Percentiles rank a stretch among this genome's conserved stretches.
Evolutionary conservation across 495 filamentous ascomycete genomes (phyloP).

Genomic region (Hamigera avellanea): DNA sequence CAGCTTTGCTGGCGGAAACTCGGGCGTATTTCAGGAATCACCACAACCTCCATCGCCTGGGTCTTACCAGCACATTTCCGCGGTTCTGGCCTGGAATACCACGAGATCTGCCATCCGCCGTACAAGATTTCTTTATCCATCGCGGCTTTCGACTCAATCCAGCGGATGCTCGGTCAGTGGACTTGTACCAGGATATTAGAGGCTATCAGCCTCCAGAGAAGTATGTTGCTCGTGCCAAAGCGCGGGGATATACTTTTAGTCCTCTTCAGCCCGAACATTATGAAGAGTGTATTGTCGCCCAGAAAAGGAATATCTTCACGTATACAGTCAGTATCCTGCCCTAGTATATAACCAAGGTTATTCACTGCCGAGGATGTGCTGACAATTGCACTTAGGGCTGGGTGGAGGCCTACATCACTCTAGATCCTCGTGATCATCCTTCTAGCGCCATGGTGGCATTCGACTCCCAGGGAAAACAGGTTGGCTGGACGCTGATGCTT

Average conservation of each 20-base stretch:
- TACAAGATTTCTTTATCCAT: conserved; percentile 32
- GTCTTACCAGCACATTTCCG: conserved; percentile 34
- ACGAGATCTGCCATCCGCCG: conserved; percentile 20
- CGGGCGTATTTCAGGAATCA: conserved; percentile 17
- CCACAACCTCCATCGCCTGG: conserved; percentile 13
- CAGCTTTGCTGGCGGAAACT: conserved; percentile 23
- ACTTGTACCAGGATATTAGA: conserved; percentile 32
- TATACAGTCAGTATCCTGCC: conserved; percentile 18
- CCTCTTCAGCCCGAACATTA: conserved; percentile 26
- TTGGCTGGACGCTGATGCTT: conserved; percentile 41
- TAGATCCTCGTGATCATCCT: conserved; percentile 28
- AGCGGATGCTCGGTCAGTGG: conserved; percentile 19
- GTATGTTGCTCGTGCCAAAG: conserved; percentile 22
- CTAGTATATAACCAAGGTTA: not conserved
- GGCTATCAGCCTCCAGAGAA: conserved; percentile 23
- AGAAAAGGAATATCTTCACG: conserved; percentile 30
- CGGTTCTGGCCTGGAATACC: conserved; percentile 39
- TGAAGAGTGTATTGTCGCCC: conserved; percentile 32
- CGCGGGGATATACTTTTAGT: conserved; percentile 27
- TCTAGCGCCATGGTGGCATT: conserved; percentile 36
- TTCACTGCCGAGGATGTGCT: not conserved
- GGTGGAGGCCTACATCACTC: conserved; percentile 32
- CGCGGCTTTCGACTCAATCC: conserved; percentile 29
- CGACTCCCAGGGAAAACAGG: conserved; percentile 25
- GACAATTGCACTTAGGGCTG: conserved; percentile 21